Base-by-base conservation (phyloP, 2,329 filamentous ascomycete genomes). In the Aspergillus piperis region DNA sequence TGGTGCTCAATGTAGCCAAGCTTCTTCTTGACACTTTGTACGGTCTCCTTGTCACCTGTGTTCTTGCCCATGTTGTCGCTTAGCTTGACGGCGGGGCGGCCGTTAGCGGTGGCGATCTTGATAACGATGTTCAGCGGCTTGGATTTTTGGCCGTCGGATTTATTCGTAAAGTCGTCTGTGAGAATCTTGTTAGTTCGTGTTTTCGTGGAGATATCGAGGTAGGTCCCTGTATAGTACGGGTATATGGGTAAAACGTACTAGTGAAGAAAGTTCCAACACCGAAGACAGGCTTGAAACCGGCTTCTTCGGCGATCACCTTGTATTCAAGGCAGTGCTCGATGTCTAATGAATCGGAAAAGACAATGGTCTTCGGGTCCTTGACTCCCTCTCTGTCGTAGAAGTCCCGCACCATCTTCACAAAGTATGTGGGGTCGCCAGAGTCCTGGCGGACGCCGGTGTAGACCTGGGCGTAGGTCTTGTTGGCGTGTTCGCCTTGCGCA, bases 41-140 rank as follows among this genome's bases (percentile, higher is more conserved):
- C 90, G 1, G 89, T 91, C 19, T 83, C 83, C 69, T 87, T 86
- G 71, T 97, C 90, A 7, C 95, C 95, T 0, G 92, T 98, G 71
- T 99, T 99, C 83, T 99, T 99, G 49, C 92, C 86, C 65, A 89
- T 84, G 71, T 98, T 97, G 75, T 94, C 90, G 64, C 88, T 97
- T 67, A 99, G 91, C 82, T 99, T 99, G 72, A 99, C 87, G 2
- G 95, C 93, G 0, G 89, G 86, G 50, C 88, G 86, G 5, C 93
- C 93, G 13, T 82, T 86, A 0, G 92, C 95, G 8, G 91, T 92
- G 63, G 91, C 91, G 62, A 99, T 84, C 80, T 99, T 99, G 79
- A 99, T 97, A 67, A 99, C 95, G 70, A 99, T 99, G 71, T 99
- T 99, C 57, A 99, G 80, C 0, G 95, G 95, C 15, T 88, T 86